A percentile compares a stretch with the other conserved stretches of the same genome.
Conservation (phyloP, 805 yeast genomes). For the Trichomonascus vanleenenianus region DNA sequence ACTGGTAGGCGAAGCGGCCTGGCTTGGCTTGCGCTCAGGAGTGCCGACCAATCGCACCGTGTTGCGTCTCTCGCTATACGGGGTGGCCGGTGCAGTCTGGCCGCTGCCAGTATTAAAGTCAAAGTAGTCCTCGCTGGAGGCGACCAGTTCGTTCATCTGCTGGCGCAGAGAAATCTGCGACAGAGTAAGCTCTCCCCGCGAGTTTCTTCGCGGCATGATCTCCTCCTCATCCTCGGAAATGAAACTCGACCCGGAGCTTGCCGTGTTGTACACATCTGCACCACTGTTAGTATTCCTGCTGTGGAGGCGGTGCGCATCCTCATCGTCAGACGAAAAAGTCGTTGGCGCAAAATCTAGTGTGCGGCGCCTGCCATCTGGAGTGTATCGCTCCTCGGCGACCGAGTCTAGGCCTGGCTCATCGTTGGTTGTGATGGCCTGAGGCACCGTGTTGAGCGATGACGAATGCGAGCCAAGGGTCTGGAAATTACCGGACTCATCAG, state of each 20-base stretch:
- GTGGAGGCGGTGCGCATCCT: no score
- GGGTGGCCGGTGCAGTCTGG: not conserved
- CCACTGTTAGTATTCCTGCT: not conserved
- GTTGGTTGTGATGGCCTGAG: not conserved
- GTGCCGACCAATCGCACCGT: not conserved
- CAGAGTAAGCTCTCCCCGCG: slow-evolving; percentile 29
- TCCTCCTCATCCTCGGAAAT: slow-evolving; percentile 14
- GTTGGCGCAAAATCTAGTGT: no score
- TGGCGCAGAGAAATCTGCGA: not conserved
- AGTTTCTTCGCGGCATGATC: slow-evolving; percentile 26
- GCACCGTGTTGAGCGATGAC: slow-evolving; percentile 17
- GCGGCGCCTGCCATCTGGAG: not conserved
- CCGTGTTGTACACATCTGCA: slow-evolving; percentile 24
- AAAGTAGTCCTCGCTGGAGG: no score
- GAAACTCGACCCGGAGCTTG: slow-evolving; percentile 21
- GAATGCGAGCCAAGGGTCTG: slow-evolving; percentile 27
- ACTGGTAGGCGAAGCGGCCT: no score
- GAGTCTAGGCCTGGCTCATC: no score
- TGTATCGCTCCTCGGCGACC: not conserved
- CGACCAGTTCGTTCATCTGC: no score
- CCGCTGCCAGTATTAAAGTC: no score
- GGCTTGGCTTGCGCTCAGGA: not conserved
- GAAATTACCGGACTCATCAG: slow-evolving; percentile 28
- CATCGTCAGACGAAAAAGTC: no score
- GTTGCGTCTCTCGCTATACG: not conserved